Base-by-base conservation (phyloP, 2,329 filamentous ascomycete species). In the Thielaviopsis punctulata region DNA sequence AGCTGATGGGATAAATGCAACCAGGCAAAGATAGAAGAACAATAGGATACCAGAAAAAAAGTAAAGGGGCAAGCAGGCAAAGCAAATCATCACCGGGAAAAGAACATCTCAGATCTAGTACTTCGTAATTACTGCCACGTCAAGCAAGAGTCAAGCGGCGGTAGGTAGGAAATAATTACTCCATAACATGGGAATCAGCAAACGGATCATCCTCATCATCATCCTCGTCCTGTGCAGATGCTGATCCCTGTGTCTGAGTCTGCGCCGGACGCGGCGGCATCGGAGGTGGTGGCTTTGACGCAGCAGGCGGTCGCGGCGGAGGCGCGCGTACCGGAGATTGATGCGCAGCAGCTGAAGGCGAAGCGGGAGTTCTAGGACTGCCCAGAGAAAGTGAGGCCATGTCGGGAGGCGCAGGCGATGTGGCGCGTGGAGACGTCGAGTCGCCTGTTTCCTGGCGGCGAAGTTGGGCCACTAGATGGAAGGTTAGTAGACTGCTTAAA, bases 131-230 rank as follows among this genome's bases (percentile, higher is more conserved):
- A 44, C n/a, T 1, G 15, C n/a, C 18, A 15, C 24, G 21, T n/a
- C 44, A 2, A 45, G 7, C 10, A 15, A 15, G 6, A 25, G 7
- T 51, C 46, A 24, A n/a, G 18, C 19, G n/a, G n/a, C n/a, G n/a
- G n/a, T n/a, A n/a, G n/a, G n/a, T n/a, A n/a, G n/a, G n/a, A 15
- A 27, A 15, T 8, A 6, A 19, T 39, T 46, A 55, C 22, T 52
- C 65, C 66, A 68, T 54, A 57, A 60, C 22, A 62, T 56, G 52
- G 8, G 52, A 54, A 63, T 95, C 87, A 3, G 84, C 86, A 64
- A 95, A 95, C 0, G 88, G 88, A 62, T 94, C 79, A 57, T 92
- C 76, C n/a, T 88, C 84, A 44, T 87, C 80, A 7, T 84, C 80
- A 12, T 80, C 76, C 15, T 73, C 74, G n/a, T 75, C 70, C 27